phyloP scores from a whole-genome alignment of 441 rosid species.

The Sinapis alba region DNA sequence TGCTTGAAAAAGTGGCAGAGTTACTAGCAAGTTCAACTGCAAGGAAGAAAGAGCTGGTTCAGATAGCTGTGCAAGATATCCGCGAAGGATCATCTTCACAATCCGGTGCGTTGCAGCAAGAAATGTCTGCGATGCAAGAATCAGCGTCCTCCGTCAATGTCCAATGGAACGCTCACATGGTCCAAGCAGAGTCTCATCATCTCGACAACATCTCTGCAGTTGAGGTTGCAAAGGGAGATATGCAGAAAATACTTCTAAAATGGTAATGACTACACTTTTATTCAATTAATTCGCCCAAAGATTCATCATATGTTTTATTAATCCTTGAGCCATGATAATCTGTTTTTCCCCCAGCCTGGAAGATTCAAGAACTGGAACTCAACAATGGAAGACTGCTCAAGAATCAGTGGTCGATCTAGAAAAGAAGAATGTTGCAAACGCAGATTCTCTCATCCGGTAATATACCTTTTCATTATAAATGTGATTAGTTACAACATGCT shows the following conservation, averaged over 20 bases:
- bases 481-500: background rate
- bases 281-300: too few relatives aligned
- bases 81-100: conserved; percentile 75
- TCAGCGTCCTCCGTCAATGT: conserved; percentile 67
- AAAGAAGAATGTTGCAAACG: conserved; percentile 67
- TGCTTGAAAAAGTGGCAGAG: conserved; percentile 83
- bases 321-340: background rate
- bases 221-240: conserved; percentile 69
- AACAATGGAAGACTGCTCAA: conserved; percentile 87
- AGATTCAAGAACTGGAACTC: conserved; percentile 63
- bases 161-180: conserved; percentile 86
- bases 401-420: conserved; percentile 80
- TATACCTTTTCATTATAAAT: background rate
- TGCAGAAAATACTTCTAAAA: conserved; percentile 70
- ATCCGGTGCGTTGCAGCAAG: conserved; percentile 74
- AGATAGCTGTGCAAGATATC: conserved; percentile 83
- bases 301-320: background rate
- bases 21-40: conserved; percentile 69
- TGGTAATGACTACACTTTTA: conserved; percentile 53
- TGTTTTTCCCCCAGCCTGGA: conserved; percentile 53
- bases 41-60: conserved; percentile 85
- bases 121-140: conserved; percentile 88
- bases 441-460: conserved; percentile 83
- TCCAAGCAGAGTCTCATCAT: conserved; percentile 72
- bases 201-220: conserved; percentile 72